These are phyloP conservation scores for Euphrasia arctica DNA, from an alignment of 305 asterid species.

Conservation along the genomic window DNA sequence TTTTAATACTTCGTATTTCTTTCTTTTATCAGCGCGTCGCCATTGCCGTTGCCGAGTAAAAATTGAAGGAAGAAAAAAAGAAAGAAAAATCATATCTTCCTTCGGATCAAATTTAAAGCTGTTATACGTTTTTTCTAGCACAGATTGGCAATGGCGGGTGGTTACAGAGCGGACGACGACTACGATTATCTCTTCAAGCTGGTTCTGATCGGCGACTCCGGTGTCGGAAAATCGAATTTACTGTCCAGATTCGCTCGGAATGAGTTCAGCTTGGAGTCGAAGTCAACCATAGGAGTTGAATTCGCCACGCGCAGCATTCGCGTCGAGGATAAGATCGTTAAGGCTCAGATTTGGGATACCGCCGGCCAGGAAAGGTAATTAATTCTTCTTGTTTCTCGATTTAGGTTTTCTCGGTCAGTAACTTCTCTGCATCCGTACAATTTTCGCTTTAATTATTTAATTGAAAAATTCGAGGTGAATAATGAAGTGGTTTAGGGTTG, in stretches of 20 bases:
- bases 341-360: conserved; percentile 46
- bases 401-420: not conserved
- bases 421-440: not conserved
- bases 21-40: not conserved
- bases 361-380: conserved; percentile 40
- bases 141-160: conserved; percentile 32
- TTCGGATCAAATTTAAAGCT: not conserved
- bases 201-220: conserved; percentile 41
- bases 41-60: not conserved
- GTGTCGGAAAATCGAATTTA: conserved; percentile 35
- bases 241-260: conserved; percentile 39
- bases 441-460: not conserved
- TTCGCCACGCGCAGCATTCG: conserved; percentile 40
- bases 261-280: conserved; percentile 41
- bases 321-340: conserved; percentile 37
- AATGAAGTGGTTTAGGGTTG: conserved; percentile 23
- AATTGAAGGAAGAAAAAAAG: not conserved
- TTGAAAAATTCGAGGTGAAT: conserved; percentile 15
- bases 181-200: conserved; percentile 40
- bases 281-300: conserved; percentile 38
- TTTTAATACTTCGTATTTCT: not conserved
- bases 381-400: not conserved
- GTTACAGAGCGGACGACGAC: conserved; percentile 39
- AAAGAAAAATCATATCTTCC: not conserved
- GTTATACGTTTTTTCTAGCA: not conserved